These are phyloP conservation scores for Pyrenochaeta sp. DNA, from an alignment of 2,329 filamentous ascomycete genomes.

Conservation along the genomic window DNA sequence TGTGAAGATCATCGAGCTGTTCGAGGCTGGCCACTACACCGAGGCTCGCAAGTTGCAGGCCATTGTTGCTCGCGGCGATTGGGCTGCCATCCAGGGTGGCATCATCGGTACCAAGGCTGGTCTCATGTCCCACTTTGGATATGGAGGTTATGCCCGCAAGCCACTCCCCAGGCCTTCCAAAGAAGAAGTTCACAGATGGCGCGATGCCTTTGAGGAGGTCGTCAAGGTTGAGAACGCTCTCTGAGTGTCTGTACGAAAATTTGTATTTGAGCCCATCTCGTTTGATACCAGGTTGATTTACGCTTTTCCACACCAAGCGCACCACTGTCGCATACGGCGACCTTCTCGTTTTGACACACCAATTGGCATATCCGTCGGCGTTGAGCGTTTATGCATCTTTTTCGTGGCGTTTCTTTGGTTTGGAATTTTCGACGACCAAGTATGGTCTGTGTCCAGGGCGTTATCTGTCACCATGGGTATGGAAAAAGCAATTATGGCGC, in stretches of 20 bases:
- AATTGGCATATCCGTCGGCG: constrained; percentile 34
- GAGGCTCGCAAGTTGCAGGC: constrained; percentile 71
- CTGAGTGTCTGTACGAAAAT: constrained; percentile 17
- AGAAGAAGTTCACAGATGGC: constrained; percentile 50
- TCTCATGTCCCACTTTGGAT: constrained; percentile 68
- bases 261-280: too few species aligned
- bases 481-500: constrained; percentile 23
- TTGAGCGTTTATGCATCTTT: constrained; percentile 33
- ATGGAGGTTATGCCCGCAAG: constrained; percentile 68
- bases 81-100: constrained; percentile 72
- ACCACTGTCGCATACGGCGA: constrained; percentile 11
- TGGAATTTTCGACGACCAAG: constrained; percentile 7
- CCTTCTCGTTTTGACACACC: constrained; percentile 11
- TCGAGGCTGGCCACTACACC: constrained; percentile 63
- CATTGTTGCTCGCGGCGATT: constrained; percentile 71
- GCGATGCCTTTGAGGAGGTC: constrained; percentile 55
- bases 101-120: constrained; percentile 74
- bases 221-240: constrained; percentile 52
- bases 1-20: constrained; percentile 67
- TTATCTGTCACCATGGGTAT: constrained; percentile 19
- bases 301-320: background rate
- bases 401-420: constrained; percentile 28
- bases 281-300: too few species aligned
- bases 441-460: constrained; percentile 7
- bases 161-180: constrained; percentile 62